Evolutionary conservation across 2,329 filamentous ascomycete genomes (phyloP).

Genomic region (Trichoderma sp.): DNA sequence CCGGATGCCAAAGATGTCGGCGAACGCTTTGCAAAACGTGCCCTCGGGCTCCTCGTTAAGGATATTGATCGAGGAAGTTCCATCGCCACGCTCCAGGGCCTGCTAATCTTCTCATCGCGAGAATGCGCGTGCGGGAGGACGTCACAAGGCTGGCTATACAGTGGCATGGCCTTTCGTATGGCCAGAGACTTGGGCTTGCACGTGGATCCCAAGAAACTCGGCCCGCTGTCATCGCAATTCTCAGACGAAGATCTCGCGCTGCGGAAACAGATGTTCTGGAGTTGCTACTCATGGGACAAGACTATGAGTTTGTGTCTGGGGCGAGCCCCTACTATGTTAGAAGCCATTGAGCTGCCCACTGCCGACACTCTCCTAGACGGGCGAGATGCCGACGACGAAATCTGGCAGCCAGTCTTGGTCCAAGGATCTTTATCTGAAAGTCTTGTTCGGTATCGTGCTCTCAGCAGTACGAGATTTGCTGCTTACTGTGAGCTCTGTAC

Average conservation of each 20-base stretch:
- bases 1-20: neutral
- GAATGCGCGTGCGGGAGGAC: conserved; percentile 1
- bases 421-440: neutral
- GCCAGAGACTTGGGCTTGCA: neutral
- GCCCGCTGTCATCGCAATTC: neutral
- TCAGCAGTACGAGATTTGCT: neutral
- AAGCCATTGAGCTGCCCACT: neutral
- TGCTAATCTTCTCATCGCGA: neutral
- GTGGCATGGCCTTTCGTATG: conserved; percentile 1
- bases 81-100: neutral
- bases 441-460: too few species aligned
- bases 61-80: neutral
- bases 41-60: neutral
- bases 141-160: neutral
- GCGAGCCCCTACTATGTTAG: neutral
- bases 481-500: neutral
- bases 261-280: neutral
- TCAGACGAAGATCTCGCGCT: neutral
- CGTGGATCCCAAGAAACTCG: neutral
- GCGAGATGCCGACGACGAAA: neutral
- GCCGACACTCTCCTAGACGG: neutral
- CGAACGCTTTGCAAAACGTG: neutral
- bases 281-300: conserved; percentile 4
- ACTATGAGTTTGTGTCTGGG: neutral
- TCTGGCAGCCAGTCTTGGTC: neutral